Conservation (phyloP, 768 basidiomycete species). For the Pleurotus cornucopiae region DNA sequence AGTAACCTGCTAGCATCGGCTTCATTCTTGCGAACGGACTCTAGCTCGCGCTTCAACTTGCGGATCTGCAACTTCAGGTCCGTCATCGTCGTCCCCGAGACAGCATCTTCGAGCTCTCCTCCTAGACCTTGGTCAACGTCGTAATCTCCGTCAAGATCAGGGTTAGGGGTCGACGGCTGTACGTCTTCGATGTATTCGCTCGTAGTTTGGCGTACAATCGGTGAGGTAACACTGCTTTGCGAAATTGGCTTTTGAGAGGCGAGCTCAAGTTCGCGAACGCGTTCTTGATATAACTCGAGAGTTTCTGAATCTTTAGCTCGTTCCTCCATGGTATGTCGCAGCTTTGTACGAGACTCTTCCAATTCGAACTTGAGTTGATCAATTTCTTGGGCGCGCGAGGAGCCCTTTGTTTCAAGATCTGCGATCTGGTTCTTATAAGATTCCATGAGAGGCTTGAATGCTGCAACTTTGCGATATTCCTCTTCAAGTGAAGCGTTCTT, state of each 20-base stretch:
- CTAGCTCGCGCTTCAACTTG: conserved; percentile 77
- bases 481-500: conserved; percentile 90
- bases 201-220: conserved; percentile 17
- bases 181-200: conserved; percentile 33
- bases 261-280: conserved; percentile 84
- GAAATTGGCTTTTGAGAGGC: conserved; percentile 37
- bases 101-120: conserved; percentile 84
- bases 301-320: conserved; percentile 78
- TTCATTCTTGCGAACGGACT: conserved; percentile 67
- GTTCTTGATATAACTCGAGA: conserved; percentile 85
- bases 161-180: conserved; percentile 27
- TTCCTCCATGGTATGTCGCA: conserved; percentile 66
- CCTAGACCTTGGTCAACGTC: conserved; percentile 61
- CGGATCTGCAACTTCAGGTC: conserved; percentile 87
- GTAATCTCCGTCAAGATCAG: conserved; percentile 34
- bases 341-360: conserved; percentile 66
- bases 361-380: conserved; percentile 73
- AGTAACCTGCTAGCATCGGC: conserved; percentile 72
- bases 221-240: conserved; percentile 11
- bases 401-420: conserved; percentile 71
- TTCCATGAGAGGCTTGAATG: conserved; percentile 87
- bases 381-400: conserved; percentile 62
- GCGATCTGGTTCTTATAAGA: conserved; percentile 85
- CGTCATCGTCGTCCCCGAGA: conserved; percentile 83
- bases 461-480: conserved; percentile 82